Evolutionary conservation across 441 rosid genomes (phyloP).

Genomic region (Raphanus hybrid): DNA sequence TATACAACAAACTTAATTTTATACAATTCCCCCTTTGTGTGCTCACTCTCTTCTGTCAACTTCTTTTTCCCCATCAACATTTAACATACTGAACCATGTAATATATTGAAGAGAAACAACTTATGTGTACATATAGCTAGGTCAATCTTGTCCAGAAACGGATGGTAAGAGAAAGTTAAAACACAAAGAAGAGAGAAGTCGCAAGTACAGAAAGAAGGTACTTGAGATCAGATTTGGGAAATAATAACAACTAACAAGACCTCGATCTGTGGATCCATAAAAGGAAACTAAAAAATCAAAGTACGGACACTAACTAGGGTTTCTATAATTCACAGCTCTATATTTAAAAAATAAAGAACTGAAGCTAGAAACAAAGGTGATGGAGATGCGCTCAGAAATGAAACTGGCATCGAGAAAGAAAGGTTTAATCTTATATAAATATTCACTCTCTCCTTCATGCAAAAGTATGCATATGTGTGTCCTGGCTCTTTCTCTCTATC

Average conservation of each 20-base stretch:
- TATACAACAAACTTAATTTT: conserved; percentile 28
- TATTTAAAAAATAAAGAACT: too few relatives aligned
- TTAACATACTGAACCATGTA: background rate
- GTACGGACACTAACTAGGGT: conserved; percentile 40
- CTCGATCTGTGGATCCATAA: conserved; percentile 32
- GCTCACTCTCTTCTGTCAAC: conserved; percentile 99
- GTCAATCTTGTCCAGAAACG: conserved; percentile 19
- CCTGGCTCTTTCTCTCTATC: conserved; percentile 13
- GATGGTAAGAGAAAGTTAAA: conserved; percentile 26
- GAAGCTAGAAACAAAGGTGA: conserved; percentile 12
- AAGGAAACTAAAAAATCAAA: conserved; percentile 33
- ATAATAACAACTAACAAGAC: conserved; percentile 27
- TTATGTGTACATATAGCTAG: background rate
- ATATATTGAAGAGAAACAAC: background rate
- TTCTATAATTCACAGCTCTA: conserved; percentile 17
- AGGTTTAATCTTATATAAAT: background rate
- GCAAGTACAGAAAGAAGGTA: conserved; percentile 45
- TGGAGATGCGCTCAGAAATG: conserved; percentile 28
- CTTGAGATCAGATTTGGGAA: conserved; percentile 37
- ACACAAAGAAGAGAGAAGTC: background rate
- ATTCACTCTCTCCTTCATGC: conserved; percentile 32
- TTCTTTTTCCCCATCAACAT: conserved; percentile 47
- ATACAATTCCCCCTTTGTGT: conserved; percentile 83
- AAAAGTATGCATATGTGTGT: conserved; percentile 8
- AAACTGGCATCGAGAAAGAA: background rate